Base-by-base conservation (phyloP, 2,329 filamentous ascomycete genomes). In the Ophiostoma angusticollis region DNA sequence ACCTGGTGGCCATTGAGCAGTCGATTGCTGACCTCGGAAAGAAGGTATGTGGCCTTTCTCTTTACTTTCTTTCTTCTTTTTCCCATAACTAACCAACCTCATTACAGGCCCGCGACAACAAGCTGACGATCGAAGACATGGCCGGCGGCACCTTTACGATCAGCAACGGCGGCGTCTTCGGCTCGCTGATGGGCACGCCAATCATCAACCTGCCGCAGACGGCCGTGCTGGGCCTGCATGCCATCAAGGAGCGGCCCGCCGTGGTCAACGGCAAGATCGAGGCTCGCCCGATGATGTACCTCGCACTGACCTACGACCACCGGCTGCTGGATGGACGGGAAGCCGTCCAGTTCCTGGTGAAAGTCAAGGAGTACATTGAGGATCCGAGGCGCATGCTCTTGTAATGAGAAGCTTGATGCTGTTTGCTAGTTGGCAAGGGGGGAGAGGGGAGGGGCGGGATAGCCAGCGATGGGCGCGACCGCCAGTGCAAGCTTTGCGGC, bases 281-380 rank as follows among this genome's bases (percentile, higher is more conserved):
- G 61, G 84, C 94, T 51, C 76, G 91, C 49, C 91, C 91, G n/a
- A 96, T 98, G 86, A 98, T 98, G 91, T 96, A 94, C 62, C 74
- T 98, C 48, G 91, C 91, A 30, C 72, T 98, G 44, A 98, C 91
- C 12, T 98, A 98, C 57, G 91, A 98, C 59, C 91, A 98, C 65
- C 83, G 91, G 57, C 75, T 98, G 35, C 70, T 98, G 18, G 91
- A 96, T 59, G 91, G 91, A 36, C 78, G 89, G 57, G 89, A 96
- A 66, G 91, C 89, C 33, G 86, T 94, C 29, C 91, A 89, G 46
- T 96, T 96, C 72, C 69, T 96, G 50, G 81, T 96, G 45, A 94
- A 93, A 74, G 70, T 98, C 54, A 96, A 96, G 76, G 84, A 95
- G 61, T 94, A 83, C 58, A 93, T 96, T 51, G 89, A 96, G 67